A percentile compares a stretch with the other conserved stretches of the same genome.
These are phyloP conservation scores for Pelagophyceae sp. DNA, from an alignment of 352 stramenopile genomes.

Conservation along the genomic window DNA sequence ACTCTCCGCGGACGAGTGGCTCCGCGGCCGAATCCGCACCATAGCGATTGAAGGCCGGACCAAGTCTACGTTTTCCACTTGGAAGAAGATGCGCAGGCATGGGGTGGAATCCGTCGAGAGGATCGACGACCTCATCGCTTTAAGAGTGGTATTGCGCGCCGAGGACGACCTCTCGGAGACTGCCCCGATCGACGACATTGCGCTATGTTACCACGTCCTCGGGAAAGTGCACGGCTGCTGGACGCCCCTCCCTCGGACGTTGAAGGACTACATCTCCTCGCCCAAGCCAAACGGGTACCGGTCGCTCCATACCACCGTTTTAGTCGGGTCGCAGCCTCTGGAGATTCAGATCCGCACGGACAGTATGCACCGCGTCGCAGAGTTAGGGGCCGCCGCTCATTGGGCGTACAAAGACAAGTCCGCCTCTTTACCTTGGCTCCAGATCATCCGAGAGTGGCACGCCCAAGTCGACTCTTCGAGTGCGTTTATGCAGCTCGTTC, in stretches of 20 bases:
- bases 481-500: constrained; percentile 18
- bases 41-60: constrained; percentile 28
- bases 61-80: constrained; percentile 32
- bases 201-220: constrained; percentile 33
- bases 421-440: constrained; percentile 18
- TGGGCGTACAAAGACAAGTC: constrained; percentile 44
- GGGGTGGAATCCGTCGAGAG: constrained; percentile 14
- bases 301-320: constrained; percentile 43
- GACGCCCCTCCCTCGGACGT: constrained; percentile 26
- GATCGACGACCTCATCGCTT: constrained; percentile 25
- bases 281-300: constrained; percentile 48
- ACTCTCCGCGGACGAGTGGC: constrained; percentile 20
- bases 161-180: constrained; percentile 17
- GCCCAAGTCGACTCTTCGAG: constrained; percentile 1
- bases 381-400: constrained; percentile 43
- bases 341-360: constrained; percentile 41
- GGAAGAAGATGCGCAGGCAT: constrained; percentile 33
- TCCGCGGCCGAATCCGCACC: constrained; percentile 14
- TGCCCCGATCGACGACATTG: constrained; percentile 24
- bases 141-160: constrained; percentile 20
- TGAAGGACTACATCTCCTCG: constrained; percentile 47
- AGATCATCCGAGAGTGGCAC: constrained; percentile 20
- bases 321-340: constrained; percentile 27
- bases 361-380: constrained; percentile 46
- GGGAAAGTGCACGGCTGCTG: constrained; percentile 23